Base-by-base conservation (phyloP, 306 rosid species). In the Ochetophila trinervis region DNA sequence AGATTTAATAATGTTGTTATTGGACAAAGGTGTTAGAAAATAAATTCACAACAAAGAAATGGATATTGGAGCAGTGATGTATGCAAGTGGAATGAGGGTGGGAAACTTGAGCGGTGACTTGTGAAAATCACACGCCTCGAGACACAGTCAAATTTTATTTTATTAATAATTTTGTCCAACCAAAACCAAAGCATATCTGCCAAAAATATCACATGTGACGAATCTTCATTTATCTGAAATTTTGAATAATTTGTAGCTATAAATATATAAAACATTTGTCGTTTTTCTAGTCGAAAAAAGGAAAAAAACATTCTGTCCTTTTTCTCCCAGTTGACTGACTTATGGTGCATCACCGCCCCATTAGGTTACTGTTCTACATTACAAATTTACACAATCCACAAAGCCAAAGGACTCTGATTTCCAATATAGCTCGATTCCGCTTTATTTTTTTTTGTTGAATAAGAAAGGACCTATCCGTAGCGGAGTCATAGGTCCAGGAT, bases 281-380 rank as follows among this genome's bases (percentile, higher is more conserved):
- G n/a, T n/a, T n/a, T n/a, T n/a, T n/a, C n/a, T n/a, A n/a, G n/a
- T n/a, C n/a, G n/a, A n/a, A n/a, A n/a, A n/a, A n/a, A n/a, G n/a
- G n/a, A 36, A 16, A 9, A 16, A 27, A 13, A 30, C 48, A 40
- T 9, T 27, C 18, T 64, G 68, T 64, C 68, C 3, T 20, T 8
- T 49, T 50, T 50, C 32, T 53, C 68, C 68, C 44, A 64, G 48
- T 64, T 64, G 68, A 9, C 58, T 32, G 68, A 30, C 68, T 64
- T 17, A 27, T 50, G 30, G 45, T 40, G 40, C 67, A 0, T 16
- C 36, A 63, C 67, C 16, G 67, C 45, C 32, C 49, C 42, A 15
- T 47, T 24, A 44, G 18, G 13, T 19, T 1, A 17, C 32, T 21
- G 18, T 62, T 50, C 19, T 14, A 50, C 14, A 18, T 16, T 50